Base-by-base conservation (phyloP, 2,329 filamentous ascomycete genomes). In the Sporothrix protearum region DNA sequence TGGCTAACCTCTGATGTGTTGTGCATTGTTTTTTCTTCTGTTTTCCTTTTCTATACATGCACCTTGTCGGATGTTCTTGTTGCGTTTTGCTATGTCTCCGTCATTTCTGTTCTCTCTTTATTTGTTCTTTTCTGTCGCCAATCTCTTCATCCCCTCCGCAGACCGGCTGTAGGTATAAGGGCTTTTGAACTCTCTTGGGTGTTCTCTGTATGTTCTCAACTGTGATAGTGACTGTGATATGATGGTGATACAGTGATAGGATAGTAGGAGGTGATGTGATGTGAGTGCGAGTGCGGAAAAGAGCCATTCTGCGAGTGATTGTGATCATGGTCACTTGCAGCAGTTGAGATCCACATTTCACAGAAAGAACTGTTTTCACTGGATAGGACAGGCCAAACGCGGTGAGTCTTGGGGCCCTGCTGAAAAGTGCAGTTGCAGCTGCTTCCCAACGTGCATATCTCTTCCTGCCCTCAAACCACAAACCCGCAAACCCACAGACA, bases 201-300 rank as follows among this genome's bases (percentile, higher is more conserved):
- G 4, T 6, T 19, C 6, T 47, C 28, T 53, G 22, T 51, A 6
- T 57, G 1, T 63, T 47, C n/a, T 25, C 47, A 51, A 8, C 39
- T 66, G 42, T 66, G 63, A 66, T 33, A 30, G 63, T 66, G 63
- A 49, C 16, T 66, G 63, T 67, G 63, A 67, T 67, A 67, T 33
- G 3, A 67, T 36, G 36, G 45, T 66, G 63, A 33, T 66, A 49
- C 25, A 30, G 61, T 66, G 61, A 66, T 66, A 30, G 30, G 39
- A 30, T n/a, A 49, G 42, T 25, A 30, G 42, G 49, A 53, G 49
- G 22, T 53, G 22, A 39, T 45, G 36, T 14, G 22, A n/a, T 36
- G 33, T 36, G 33, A 36, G 33, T 36, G 3, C 8, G 33, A 36
- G 8, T 36, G 33, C 3, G 33, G n/a, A n/a, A 36, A 8, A 36